These are phyloP conservation scores for Gonapodya sp. DNA, from an alignment of 192 early-diverging fungal species.

Conservation along the genomic window DNA sequence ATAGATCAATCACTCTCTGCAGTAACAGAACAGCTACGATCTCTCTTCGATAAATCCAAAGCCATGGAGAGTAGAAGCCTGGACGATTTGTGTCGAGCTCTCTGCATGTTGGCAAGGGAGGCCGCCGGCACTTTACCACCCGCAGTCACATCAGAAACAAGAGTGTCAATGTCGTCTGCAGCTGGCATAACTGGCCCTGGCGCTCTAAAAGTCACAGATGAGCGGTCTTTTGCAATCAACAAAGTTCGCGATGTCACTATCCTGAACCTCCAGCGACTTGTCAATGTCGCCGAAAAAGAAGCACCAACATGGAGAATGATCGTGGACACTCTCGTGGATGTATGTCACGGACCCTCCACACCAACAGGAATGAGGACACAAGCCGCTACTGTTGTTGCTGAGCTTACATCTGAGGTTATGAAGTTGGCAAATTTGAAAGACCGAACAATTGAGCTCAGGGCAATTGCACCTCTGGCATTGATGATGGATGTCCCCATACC, in stretches of 20 bases:
- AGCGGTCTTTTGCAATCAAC: constrained; percentile 68
- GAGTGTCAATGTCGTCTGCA: neutral
- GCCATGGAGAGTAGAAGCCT: constrained; percentile 48
- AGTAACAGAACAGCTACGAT: neutral
- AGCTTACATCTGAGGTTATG: neutral
- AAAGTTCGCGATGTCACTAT: constrained; percentile 55
- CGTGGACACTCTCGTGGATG: neutral
- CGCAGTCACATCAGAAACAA: constrained; percentile 26
- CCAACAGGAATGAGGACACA: neutral
- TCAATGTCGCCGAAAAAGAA: constrained; percentile 25
- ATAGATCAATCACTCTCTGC: neutral
- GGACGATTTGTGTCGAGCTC: constrained; percentile 50
- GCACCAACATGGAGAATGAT: constrained; percentile 15
- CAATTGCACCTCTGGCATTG: constrained; percentile 57
- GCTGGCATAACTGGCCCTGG: constrained; percentile 22
- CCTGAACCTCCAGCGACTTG: constrained; percentile 36
- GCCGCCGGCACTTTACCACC: constrained; percentile 28
- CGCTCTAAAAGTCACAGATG: constrained; percentile 47
- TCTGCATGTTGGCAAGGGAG: constrained; percentile 47
- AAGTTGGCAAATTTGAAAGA: neutral
- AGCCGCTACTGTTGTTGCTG: neutral
- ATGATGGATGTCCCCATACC: constrained; percentile 50
- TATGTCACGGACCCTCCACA: neutral
- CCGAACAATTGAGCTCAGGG: constrained; percentile 41
- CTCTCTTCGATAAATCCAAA: constrained; percentile 56